These are phyloP conservation scores for Rhizopogon sp. DNA, from an alignment of 768 basidiomycete genomes.

Conservation along the genomic window DNA sequence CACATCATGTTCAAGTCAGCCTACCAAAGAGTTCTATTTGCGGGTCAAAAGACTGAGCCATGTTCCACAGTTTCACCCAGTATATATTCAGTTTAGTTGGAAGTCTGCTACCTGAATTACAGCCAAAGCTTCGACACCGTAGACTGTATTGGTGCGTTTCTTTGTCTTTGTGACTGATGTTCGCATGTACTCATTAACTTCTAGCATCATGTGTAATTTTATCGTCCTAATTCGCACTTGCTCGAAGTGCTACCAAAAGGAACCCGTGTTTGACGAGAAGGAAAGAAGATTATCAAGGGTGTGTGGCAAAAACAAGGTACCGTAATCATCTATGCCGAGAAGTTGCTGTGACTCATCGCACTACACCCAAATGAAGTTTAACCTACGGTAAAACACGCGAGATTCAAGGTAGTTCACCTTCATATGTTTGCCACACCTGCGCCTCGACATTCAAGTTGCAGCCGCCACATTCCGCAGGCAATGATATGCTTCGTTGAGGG, in stretches of 20 bases:
- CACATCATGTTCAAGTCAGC: too few species aligned
- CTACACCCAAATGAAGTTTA: not conserved
- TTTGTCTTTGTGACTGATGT: not conserved
- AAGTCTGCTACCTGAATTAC: too few species aligned
- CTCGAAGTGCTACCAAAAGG: not conserved
- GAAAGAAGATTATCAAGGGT: not conserved
- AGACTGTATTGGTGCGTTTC: not conserved
- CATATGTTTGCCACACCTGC: not conserved
- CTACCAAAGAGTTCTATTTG: too few species aligned
- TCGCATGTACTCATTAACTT: not conserved
- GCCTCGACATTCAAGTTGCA: not conserved
- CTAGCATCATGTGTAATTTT: conserved; percentile 4
- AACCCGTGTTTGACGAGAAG: not conserved
- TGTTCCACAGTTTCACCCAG: not conserved
- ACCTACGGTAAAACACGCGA: not conserved
- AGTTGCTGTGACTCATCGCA: not conserved
- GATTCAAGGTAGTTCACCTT: not conserved
- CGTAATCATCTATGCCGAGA: not conserved
- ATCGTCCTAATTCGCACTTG: not conserved
- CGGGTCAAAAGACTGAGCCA: too few species aligned
- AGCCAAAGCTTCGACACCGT: not conserved
- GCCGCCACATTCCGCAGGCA: not conserved
- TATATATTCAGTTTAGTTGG: not conserved
- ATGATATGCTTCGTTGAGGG: not conserved
- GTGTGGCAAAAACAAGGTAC: not conserved